Conservation (phyloP, 352 stramenopile genomes). For the Peronosclerospora sorghi region DNA sequence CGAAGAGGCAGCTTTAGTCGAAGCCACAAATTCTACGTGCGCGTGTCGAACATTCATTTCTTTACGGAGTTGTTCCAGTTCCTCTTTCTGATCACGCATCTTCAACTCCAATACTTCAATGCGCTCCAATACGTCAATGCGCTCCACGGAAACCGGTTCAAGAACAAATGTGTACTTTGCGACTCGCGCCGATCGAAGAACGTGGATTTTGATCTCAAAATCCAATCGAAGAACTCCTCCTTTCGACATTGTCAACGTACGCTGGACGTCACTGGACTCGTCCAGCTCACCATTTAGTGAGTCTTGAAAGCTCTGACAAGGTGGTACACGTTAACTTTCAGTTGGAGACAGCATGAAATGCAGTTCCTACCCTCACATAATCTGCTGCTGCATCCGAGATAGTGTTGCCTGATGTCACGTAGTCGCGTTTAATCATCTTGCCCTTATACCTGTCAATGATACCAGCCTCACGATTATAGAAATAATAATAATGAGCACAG, state of each 20-base stretch:
- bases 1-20: background rate
- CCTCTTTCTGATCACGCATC: slow-evolving; percentile 4
- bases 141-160: slow-evolving; percentile 5
- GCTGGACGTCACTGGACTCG: slow-evolving; percentile 1
- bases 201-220: slow-evolving; percentile 3
- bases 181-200: slow-evolving; percentile 1
- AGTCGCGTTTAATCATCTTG: slow-evolving; percentile 2
- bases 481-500: background rate
- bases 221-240: background rate
- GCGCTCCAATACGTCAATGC: slow-evolving; percentile 9
- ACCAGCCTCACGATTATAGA: background rate
- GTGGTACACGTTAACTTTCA: background rate
- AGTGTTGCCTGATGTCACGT: slow-evolving; percentile 7
- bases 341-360: background rate
- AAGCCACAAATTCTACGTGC: background rate
- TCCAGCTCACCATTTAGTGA: slow-evolving; percentile 1
- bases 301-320: slow-evolving; percentile 13
- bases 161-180: slow-evolving; percentile 12
- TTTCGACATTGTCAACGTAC: background rate
- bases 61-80: background rate
- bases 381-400: slow-evolving; percentile 4
- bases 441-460: slow-evolving; percentile 8
- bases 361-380: slow-evolving; percentile 8
- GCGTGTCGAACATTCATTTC: background rate
- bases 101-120: slow-evolving; percentile 12